Evolutionary conservation across 805 yeast species (phyloP).

Genomic region (Candida endomychidarum): DNA sequence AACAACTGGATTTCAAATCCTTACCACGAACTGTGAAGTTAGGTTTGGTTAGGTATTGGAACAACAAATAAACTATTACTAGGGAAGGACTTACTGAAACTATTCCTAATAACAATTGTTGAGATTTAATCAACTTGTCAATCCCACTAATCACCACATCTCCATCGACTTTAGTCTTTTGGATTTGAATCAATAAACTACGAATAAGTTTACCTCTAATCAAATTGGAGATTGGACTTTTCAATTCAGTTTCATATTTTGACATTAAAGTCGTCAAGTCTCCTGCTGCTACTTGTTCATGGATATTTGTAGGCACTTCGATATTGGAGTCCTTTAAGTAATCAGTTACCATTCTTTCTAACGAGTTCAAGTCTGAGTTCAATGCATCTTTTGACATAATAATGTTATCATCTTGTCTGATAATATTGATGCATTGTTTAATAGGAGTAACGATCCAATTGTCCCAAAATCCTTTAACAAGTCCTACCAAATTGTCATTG

Average conservation of each 20-base stretch:
- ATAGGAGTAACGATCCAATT: constrained; percentile 87
- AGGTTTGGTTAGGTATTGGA: constrained; percentile 38
- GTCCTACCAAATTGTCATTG: constrained; percentile 58
- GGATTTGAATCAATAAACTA: constrained; percentile 85
- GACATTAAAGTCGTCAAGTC: constrained; percentile 78
- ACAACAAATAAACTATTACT: constrained; percentile 51
- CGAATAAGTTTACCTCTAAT: constrained; percentile 72
- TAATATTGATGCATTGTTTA: constrained; percentile 67
- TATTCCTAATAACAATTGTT: constrained; percentile 89
- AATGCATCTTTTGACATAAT: constrained; percentile 78
- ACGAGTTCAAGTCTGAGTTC: constrained; percentile 71
- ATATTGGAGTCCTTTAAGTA: constrained; percentile 39
- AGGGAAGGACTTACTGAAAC: constrained; percentile 85
- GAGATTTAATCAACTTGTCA: constrained; percentile 84
- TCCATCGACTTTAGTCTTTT: constrained; percentile 94
- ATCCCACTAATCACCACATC: constrained; percentile 87
- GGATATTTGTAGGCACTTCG: constrained; percentile 33
- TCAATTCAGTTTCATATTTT: constrained; percentile 74
- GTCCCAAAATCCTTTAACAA: constrained; percentile 61
- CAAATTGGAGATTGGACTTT: constrained; percentile 62
- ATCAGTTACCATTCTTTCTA: constrained; percentile 85
- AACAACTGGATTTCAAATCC: constrained; percentile 35
- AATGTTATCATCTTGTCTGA: constrained; percentile 72
- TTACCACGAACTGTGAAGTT: constrained; percentile 29
- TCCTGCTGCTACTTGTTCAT: constrained; percentile 60